Evolutionary conservation across 2,329 filamentous ascomycete genomes (phyloP).

Genomic region (Tolypocladium ovalisporum): DNA sequence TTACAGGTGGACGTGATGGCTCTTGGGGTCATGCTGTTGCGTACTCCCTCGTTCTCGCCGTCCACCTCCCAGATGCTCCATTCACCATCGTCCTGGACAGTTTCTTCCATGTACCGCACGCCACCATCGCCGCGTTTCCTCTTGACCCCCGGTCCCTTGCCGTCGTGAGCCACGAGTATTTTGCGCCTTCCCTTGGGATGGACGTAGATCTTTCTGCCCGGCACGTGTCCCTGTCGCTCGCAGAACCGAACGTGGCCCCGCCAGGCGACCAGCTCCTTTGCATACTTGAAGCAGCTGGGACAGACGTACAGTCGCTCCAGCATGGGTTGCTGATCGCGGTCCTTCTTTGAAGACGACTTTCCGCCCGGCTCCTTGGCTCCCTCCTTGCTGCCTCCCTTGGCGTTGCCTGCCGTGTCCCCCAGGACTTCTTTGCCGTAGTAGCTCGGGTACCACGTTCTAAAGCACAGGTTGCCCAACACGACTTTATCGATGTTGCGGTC

Average conservation of each 20-base stretch:
- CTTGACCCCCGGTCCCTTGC: constrained; percentile 21
- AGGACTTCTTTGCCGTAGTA: constrained; percentile 70
- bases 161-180: constrained; percentile 23
- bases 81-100: constrained; percentile 51
- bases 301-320: constrained; percentile 75
- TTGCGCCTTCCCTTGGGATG: constrained; percentile 38
- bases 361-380: constrained; percentile 16
- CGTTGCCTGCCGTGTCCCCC: constrained; percentile 32
- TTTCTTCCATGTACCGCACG: constrained; percentile 28
- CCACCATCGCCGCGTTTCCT: constrained; percentile 24
- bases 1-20: not conserved
- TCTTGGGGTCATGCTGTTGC: constrained; percentile 12
- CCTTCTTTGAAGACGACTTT: constrained; percentile 19
- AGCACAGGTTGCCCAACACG: constrained; percentile 71
- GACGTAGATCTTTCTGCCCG: constrained; percentile 65
- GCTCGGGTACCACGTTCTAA: constrained; percentile 87
- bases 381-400: constrained; percentile 12
- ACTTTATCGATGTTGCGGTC: constrained; percentile 81
- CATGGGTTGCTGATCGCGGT: constrained; percentile 28
- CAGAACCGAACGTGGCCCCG: constrained; percentile 48
- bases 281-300: constrained; percentile 90
- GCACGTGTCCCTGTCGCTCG: constrained; percentile 36
- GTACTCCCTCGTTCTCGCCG: constrained; percentile 67
- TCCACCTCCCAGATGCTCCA: constrained; percentile 91
- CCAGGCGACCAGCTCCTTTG: constrained; percentile 49